A percentile compares a stretch with the other conserved stretches of the same genome.
These are phyloP conservation scores for Fusarium mangiferae DNA, from an alignment of 2,329 filamentous ascomycete species.

Conservation along the genomic window DNA sequence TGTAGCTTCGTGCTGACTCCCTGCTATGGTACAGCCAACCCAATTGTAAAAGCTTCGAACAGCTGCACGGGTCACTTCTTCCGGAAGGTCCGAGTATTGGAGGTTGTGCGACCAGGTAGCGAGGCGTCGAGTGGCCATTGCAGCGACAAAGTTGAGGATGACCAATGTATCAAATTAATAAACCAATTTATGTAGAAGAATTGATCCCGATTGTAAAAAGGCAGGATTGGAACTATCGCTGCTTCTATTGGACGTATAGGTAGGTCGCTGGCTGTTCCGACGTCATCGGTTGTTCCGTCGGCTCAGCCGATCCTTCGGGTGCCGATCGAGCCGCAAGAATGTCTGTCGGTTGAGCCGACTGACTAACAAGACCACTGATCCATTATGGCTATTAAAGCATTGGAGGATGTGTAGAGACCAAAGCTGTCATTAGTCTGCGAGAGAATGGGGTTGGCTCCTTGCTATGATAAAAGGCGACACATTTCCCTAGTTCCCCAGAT, in stretches of 20 bases:
- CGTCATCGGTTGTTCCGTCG: neutral
- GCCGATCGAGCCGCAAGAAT: neutral
- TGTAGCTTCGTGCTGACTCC: neutral
- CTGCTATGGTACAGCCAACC: neutral
- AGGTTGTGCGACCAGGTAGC: slow-evolving; percentile 2
- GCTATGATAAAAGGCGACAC: neutral
- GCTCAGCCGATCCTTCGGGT: neutral
- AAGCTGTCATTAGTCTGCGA: neutral
- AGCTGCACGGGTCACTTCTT: neutral
- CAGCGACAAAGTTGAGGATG: neutral
- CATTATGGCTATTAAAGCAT: neutral
- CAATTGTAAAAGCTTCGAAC: slow-evolving; percentile 8
- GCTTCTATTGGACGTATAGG: neutral
- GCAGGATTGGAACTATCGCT: neutral
- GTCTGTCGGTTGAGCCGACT: neutral
- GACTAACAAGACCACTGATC: neutral
- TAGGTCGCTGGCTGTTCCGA: neutral
- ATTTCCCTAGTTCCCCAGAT: neutral
- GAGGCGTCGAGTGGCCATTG: slow-evolving; percentile 5
- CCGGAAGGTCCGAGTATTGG: neutral
- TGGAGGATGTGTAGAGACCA: too few species aligned
- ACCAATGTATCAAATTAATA: neutral
- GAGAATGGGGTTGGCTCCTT: neutral
- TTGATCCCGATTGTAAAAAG: neutral
- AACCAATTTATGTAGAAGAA: neutral